Evolutionary conservation across 2,329 filamentous ascomycete species (phyloP).

Genomic region (Verticillium zaregamsianum): DNA sequence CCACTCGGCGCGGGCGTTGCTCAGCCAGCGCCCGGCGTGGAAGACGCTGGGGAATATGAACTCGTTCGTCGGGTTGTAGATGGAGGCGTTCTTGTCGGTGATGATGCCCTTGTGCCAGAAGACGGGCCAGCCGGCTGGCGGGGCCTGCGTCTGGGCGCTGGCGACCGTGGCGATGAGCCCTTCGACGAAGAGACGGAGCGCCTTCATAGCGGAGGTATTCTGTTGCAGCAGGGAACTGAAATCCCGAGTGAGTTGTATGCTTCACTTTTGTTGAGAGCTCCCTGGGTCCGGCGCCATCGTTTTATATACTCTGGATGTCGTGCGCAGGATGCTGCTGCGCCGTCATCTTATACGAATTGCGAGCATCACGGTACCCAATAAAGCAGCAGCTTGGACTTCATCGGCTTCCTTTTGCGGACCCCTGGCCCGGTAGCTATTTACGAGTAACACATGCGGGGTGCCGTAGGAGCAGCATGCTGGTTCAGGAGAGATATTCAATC

Average conservation of each 20-base stretch:
- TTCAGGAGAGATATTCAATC: not conserved
- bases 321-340: not conserved
- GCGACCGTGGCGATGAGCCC: not conserved
- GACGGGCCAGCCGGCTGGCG: slow-evolving; percentile 15
- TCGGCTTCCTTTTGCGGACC: too few relatives aligned
- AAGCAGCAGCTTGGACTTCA: too few relatives aligned
- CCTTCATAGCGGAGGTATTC: not conserved
- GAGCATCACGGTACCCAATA: too few relatives aligned
- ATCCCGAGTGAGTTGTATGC: not conserved
- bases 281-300: not conserved
- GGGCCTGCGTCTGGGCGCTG: slow-evolving; percentile 6
- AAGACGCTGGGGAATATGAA: slow-evolving; percentile 21
- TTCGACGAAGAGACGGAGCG: not conserved
- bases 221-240: not conserved
- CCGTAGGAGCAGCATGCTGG: too few relatives aligned
- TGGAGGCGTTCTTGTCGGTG: slow-evolving; percentile 14
- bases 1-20: slow-evolving; percentile 16
- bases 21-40: slow-evolving; percentile 16
- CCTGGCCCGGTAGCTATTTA: too few relatives aligned
- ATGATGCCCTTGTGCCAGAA: slow-evolving; percentile 17
- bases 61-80: slow-evolving; percentile 20
- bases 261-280: not conserved
- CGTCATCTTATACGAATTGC: not conserved
- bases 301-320: not conserved
- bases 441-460: too few relatives aligned